Evolutionary conservation across 176 grass and related monocot genomes (phyloP).

Genomic region (Triticum monococcum): DNA sequence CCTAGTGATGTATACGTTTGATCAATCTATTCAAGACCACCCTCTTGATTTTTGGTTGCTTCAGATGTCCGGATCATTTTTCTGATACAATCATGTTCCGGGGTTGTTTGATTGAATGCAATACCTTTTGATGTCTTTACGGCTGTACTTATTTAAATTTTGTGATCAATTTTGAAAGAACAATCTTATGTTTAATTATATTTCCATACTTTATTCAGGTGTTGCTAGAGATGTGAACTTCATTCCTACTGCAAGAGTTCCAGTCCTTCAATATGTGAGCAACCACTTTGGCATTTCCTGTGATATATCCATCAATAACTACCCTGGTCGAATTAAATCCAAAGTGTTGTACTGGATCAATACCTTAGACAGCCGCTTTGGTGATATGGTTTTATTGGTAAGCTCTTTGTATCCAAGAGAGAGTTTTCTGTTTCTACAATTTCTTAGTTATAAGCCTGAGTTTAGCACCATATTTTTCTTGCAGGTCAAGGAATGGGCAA

Average conservation of each 20-base stretch:
- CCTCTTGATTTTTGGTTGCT: background rate
- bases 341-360: constrained; percentile 69
- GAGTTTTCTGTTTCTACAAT: background rate
- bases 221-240: constrained; percentile 55
- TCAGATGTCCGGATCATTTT: background rate
- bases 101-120: background rate
- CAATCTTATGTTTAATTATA: background rate
- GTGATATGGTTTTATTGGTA: constrained; percentile 93
- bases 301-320: constrained; percentile 81
- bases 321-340: constrained; percentile 72
- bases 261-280: constrained; percentile 75
- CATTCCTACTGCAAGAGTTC: constrained; percentile 81
- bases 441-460: constrained; percentile 10
- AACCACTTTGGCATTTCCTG: constrained; percentile 60
- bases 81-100: background rate
- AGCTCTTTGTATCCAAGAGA: background rate
- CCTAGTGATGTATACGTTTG: background rate
- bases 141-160: background rate
- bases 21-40: background rate
- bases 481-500: constrained; percentile 97
- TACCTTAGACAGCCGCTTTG: constrained; percentile 66
- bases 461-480: constrained; percentile 33
- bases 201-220: constrained; percentile 51
- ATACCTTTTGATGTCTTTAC: background rate
- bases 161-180: background rate